These are phyloP conservation scores for Jatropha curcas DNA, from an alignment of 345 rosid genomes.

Conservation along the genomic window DNA sequence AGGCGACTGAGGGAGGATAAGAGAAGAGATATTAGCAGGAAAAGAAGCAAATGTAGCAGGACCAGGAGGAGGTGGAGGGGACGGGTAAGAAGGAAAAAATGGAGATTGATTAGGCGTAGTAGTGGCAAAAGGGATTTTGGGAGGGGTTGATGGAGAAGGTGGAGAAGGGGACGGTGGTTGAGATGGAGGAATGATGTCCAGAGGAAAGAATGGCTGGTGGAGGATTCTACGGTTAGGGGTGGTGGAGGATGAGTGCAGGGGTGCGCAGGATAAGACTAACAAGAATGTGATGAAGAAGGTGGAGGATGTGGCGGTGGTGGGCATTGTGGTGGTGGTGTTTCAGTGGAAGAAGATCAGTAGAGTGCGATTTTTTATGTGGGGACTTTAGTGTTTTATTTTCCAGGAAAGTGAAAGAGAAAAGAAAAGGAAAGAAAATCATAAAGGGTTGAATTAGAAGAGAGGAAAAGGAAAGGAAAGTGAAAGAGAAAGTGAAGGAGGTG, in stretches of 20 bases:
- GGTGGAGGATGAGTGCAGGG: slow-evolving; percentile 8
- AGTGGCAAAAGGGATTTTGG: slow-evolving; percentile 55
- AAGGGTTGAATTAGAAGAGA: neutral
- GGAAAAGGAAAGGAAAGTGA: neutral
- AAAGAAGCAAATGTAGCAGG: slow-evolving; percentile 73
- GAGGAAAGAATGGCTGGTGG: slow-evolving; percentile 71
- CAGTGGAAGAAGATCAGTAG: neutral
- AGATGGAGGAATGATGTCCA: slow-evolving; percentile 47
- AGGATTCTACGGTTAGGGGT: slow-evolving; percentile 59
- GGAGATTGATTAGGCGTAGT: slow-evolving; percentile 56
- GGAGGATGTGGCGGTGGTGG: slow-evolving; percentile 9
- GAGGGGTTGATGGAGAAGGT: slow-evolving; percentile 34
- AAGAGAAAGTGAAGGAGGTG: slow-evolving; percentile 17
- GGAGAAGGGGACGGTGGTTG: slow-evolving; percentile 45
- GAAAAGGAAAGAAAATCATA: neutral
- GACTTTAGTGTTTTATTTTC: neutral
- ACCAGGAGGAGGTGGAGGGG: slow-evolving; percentile 74
- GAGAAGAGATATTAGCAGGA: slow-evolving; percentile 91
- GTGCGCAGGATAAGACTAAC: slow-evolving; percentile 23
- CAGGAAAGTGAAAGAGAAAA: neutral
- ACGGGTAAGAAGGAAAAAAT: slow-evolving; percentile 72
- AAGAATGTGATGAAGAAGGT: slow-evolving; percentile 28
- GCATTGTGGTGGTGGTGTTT: slow-evolving; percentile 47
- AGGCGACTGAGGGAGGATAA: slow-evolving; percentile 66
- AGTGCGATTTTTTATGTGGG: neutral